Percentiles rank a stretch among this genome's conserved stretches.
These are phyloP conservation scores for Aspergillus coremiiformis DNA, from an alignment of 495 filamentous ascomycete genomes.

Conservation along the genomic window DNA sequence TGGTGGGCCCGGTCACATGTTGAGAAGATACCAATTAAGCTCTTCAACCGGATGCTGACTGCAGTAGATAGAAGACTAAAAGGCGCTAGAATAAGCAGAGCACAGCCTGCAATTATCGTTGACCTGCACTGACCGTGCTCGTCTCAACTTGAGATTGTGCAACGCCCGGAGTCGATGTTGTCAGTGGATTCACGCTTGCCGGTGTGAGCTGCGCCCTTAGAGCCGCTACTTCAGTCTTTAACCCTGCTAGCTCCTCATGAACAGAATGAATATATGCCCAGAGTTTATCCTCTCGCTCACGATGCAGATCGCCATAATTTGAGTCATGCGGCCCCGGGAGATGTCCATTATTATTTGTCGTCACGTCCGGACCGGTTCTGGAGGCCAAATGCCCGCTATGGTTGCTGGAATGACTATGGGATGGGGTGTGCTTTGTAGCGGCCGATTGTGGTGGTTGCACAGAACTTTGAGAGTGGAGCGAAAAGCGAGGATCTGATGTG, in stretches of 20 bases:
- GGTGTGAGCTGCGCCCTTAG: constrained; percentile 35
- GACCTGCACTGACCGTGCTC: constrained; percentile 13
- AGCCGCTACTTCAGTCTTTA: constrained; percentile 35
- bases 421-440: constrained; percentile 26
- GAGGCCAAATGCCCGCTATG: constrained; percentile 26
- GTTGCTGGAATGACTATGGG: constrained; percentile 36
- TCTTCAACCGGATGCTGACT: neutral
- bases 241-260: constrained; percentile 32
- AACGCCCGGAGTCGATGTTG: constrained; percentile 15
- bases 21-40: neutral
- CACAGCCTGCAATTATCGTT: constrained; percentile 8
- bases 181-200: constrained; percentile 22
- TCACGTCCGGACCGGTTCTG: constrained; percentile 23
- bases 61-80: neutral
- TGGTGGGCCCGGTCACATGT: neutral
- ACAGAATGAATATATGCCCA: constrained; percentile 42
- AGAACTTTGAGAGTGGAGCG: constrained; percentile 26
- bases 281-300: constrained; percentile 32
- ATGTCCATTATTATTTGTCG: constrained; percentile 18
- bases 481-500: constrained; percentile 41
- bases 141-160: constrained; percentile 21
- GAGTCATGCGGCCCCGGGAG: constrained; percentile 18
- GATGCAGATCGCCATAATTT: constrained; percentile 24
- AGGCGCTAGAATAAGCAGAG: neutral
- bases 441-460: constrained; percentile 9